Conservation (phyloP, 1,284 basidiomycete species). For the Wolfiporia cocos region DNA sequence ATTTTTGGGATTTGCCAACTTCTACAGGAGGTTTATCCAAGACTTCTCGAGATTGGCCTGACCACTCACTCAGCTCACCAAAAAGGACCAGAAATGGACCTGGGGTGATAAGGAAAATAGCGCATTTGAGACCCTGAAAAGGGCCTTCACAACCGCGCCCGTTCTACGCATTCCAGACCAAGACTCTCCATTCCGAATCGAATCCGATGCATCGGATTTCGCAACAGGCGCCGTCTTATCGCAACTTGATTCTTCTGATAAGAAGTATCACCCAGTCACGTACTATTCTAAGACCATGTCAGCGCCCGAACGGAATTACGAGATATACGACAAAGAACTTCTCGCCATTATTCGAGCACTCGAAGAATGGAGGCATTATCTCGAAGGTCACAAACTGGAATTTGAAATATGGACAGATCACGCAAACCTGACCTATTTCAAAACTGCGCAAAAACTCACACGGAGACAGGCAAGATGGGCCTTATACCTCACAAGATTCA, state of each 20-base stretch:
- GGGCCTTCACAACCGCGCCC: constrained; percentile 21
- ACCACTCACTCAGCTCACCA: constrained; percentile 19
- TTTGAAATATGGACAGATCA: not conserved
- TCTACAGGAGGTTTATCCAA: constrained; percentile 22
- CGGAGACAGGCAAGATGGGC: constrained; percentile 29
- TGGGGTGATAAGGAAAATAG: constrained; percentile 7
- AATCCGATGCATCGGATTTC: constrained; percentile 20
- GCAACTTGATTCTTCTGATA: constrained; percentile 20
- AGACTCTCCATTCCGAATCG: constrained; percentile 15
- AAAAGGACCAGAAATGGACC: constrained; percentile 10
- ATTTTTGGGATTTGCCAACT: constrained; percentile 29
- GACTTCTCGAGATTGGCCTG: constrained; percentile 25
- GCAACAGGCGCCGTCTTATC: constrained; percentile 23
- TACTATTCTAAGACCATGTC: constrained; percentile 26
- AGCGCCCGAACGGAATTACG: constrained; percentile 29
- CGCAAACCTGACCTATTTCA: not conserved
- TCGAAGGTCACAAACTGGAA: not conserved
- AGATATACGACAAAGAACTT: constrained; percentile 33
- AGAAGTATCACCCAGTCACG: constrained; percentile 25
- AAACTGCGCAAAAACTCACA: constrained; percentile 29
- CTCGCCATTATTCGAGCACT: constrained; percentile 27
- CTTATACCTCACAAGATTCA: constrained; percentile 30
- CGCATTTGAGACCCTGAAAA: constrained; percentile 24
- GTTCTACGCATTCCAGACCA: constrained; percentile 29
- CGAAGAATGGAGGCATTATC: constrained; percentile 24